Percentiles rank a stretch among this genome's conserved stretches.
Conservation (phyloP, 2,329 filamentous ascomycete species). For the Arthrobotrys pseudoclavata region DNA sequence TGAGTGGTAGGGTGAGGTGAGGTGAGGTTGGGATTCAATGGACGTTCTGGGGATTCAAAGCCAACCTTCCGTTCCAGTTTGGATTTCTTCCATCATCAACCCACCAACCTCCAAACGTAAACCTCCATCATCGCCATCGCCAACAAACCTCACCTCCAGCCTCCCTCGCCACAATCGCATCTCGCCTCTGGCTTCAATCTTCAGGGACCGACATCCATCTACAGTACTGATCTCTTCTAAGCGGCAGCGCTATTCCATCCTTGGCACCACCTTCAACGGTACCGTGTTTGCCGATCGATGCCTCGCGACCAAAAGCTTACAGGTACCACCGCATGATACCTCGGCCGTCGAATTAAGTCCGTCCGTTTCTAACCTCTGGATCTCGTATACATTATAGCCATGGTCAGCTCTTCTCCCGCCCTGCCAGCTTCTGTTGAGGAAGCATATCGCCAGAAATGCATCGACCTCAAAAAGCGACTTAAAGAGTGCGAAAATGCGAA, state of each 20-base stretch:
- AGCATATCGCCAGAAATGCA: conserved; percentile 96
- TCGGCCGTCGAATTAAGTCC: background rate
- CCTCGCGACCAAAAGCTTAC: conserved; percentile 57
- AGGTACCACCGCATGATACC: conserved; percentile 33
- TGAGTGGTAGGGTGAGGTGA: conserved; percentile 7
- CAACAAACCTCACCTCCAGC: background rate
- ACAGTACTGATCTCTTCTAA: conserved; percentile 17
- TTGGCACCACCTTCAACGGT: conserved; percentile 32
- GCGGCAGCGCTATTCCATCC: conserved; percentile 24
- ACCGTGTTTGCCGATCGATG: conserved; percentile 60
- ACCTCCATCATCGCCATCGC: conserved; percentile 5
- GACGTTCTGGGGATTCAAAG: conserved; percentile 27
- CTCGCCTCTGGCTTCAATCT: conserved; percentile 14
- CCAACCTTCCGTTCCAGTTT: conserved; percentile 34
- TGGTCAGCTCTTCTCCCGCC: conserved; percentile 67
- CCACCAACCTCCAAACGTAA: conserved; percentile 37
- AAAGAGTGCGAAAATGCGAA: conserved; percentile 93
- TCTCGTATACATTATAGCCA: conserved; percentile 14
- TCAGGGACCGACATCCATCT: conserved; percentile 22
- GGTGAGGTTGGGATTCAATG: conserved; percentile 23
- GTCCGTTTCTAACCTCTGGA: conserved; percentile 20
- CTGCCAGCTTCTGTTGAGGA: conserved; percentile 92
- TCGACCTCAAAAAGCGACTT: conserved; percentile 90
- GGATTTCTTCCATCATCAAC: conserved; percentile 51
- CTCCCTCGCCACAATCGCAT: background rate